A percentile compares a stretch with the other conserved stretches of the same genome.
phyloP scores from a whole-genome alignment of 108 stramenopile species.

The Cyclostephanos invisitatus region DNA sequence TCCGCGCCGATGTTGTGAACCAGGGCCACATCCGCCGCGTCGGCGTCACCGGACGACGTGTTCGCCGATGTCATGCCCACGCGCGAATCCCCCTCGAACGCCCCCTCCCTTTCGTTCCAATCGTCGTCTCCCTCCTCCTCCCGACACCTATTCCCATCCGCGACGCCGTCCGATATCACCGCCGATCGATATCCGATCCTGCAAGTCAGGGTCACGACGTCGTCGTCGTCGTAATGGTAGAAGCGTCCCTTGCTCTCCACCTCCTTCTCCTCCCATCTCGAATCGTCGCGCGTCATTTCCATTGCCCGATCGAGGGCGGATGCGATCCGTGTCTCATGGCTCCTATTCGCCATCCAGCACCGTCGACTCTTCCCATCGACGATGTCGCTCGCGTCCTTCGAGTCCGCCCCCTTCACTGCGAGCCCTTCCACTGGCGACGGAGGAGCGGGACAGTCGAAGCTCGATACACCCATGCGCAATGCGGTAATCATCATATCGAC shows the following conservation, averaged over 20 bases:
- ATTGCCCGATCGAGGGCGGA: slow-evolving; percentile 23
- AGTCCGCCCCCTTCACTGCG: too few species aligned
- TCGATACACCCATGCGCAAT: too few species aligned
- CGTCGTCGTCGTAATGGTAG: background rate
- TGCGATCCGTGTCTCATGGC: slow-evolving; percentile 9
- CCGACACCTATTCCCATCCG: background rate
- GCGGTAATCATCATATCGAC: too few species aligned
- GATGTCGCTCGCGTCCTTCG: too few species aligned
- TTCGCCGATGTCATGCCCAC: slow-evolving; percentile 23
- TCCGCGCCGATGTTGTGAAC: slow-evolving; percentile 58
- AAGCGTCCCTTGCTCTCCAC: background rate
- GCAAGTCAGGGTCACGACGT: slow-evolving; percentile 42
- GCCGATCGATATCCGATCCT: slow-evolving; percentile 75
- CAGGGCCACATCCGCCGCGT: slow-evolving; percentile 25
- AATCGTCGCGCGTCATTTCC: slow-evolving; percentile 16
- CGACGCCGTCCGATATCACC: background rate
- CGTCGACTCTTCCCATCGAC: too few species aligned
- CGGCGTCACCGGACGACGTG: background rate
- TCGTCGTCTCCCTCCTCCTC: slow-evolving; percentile 1
- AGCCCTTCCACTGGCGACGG: too few species aligned
- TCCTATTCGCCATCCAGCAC: slow-evolving; percentile 41
- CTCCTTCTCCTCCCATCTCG: slow-evolving; percentile 17
- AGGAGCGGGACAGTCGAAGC: too few species aligned
- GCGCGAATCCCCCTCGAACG: slow-evolving; percentile 37
- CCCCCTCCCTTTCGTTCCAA: slow-evolving; percentile 26